Evolutionary conservation across 2,329 filamentous ascomycete genomes (phyloP), one percentile per base, ranked within the genome.

Genomic region (Huntiella abstrusa): DNA sequence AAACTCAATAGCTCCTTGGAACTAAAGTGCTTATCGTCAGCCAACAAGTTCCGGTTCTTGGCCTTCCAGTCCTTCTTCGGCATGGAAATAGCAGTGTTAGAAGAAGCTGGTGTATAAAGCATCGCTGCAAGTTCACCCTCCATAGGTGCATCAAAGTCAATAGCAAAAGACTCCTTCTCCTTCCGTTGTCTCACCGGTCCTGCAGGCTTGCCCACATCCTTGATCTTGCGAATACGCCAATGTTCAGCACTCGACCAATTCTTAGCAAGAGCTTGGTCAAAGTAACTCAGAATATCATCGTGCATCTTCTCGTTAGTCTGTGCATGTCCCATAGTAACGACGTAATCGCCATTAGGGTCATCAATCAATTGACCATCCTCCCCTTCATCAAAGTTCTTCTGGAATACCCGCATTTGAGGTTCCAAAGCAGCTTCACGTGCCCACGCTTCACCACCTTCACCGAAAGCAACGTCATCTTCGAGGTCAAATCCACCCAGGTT

Each of bases 201-300:
- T 6, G 71, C 66, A 5, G 75, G 69, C 60, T 87, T 86, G 55
- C 68, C 71, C 56, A 70, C 64, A 52, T 80, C 76, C 57, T 96
- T 96, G 61, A 98, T 91, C 57, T 86, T 85, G 52, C 83, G 75
- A 58, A 98, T 96, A 54, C 88, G 80, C 91, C 91, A 98, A 62
- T 98, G 91, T 60, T 96, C 91, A n/a, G 91, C 88, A 42, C 86
- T 92, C 4, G 82, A 80, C 88, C 91, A 98, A 57, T 95, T 95
- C 70, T 94, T 96, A 59, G 91, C 84, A 38, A 96, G 65, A 2
- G 88, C 87, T 57, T 94, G 85, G 60, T 98, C 91, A 58, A 98
- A 98, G 64, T 96, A 98, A 57, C 83, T 82, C n/a, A 98, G 71
- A 49, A 98, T 94, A 55, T 94, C 88, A 54, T 96, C 85, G 58